Evolutionary conservation across 106 monocot genomes (phyloP).

Genomic region (Gastrodia elata): DNA sequence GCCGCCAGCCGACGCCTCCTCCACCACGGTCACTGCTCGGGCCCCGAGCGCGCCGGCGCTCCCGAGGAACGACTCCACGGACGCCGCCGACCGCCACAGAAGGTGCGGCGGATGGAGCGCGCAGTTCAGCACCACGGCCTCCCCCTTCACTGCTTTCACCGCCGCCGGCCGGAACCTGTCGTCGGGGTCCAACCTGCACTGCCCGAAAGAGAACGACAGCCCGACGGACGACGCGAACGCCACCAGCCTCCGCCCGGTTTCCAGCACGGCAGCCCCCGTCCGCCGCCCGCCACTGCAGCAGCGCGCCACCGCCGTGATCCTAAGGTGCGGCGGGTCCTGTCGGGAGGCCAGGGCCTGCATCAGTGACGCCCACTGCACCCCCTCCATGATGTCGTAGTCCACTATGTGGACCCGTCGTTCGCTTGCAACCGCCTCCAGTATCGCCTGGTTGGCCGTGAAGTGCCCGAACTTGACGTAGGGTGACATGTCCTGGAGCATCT

Average conservation of each 20-base stretch:
- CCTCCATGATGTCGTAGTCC: constrained; percentile 56
- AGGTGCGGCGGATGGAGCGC: constrained; percentile 37
- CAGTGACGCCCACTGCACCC: constrained; percentile 52
- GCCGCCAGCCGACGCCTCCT: constrained; percentile 24
- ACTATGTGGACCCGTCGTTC: constrained; percentile 45
- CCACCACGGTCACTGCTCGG: constrained; percentile 18
- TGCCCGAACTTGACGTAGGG: constrained; percentile 61
- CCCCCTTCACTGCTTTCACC: constrained; percentile 34
- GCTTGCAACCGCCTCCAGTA: constrained; percentile 33
- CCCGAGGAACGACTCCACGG: constrained; percentile 33
- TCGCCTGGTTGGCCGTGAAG: constrained; percentile 66
- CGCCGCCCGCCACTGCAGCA: neutral
- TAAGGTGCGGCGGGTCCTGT: constrained; percentile 32
- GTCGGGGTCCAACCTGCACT: constrained; percentile 58
- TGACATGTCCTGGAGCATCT: constrained; percentile 67
- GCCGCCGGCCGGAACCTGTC: constrained; percentile 34
- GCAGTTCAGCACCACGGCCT: constrained; percentile 40
- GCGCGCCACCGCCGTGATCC: constrained; percentile 46
- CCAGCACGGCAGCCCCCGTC: constrained; percentile 17
- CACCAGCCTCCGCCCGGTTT: constrained; percentile 37
- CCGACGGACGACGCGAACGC: constrained; percentile 54
- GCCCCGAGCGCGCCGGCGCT: constrained; percentile 16
- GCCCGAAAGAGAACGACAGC: constrained; percentile 48
- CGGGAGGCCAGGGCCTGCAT: constrained; percentile 50
- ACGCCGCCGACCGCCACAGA: constrained; percentile 11